These are phyloP conservation scores for Talaromyces adpressus DNA, from an alignment of 495 filamentous ascomycete species.

Conservation along the genomic window DNA sequence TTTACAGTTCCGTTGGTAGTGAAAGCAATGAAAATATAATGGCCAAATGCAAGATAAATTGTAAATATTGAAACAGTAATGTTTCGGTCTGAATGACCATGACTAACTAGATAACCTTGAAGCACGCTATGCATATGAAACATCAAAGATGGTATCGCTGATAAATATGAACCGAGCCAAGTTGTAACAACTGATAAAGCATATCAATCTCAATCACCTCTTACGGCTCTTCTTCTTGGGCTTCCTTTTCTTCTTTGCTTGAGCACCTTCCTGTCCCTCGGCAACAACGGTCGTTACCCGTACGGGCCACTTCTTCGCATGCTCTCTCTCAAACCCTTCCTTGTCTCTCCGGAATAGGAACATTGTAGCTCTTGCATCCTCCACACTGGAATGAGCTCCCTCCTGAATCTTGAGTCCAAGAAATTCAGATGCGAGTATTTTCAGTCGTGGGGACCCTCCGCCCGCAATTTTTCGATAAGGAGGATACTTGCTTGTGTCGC, in stretches of 20 bases:
- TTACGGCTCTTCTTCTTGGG: conserved; percentile 41
- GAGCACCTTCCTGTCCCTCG: conserved; percentile 31
- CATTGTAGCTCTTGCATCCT: conserved; percentile 90
- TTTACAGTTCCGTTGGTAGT: not conserved
- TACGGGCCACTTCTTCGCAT: conserved; percentile 55
- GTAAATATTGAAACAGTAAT: not conserved
- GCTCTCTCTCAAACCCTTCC: conserved; percentile 72
- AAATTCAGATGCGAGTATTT: conserved; percentile 66
- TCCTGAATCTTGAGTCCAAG: conserved; percentile 78
- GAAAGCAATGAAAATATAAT: not conserved
- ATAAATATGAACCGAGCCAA: not conserved
- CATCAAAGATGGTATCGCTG: conserved; percentile 4
- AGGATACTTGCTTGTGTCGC: conserved; percentile 76
- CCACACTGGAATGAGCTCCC: conserved; percentile 67
- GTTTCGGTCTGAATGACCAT: not conserved
- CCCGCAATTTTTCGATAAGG: conserved; percentile 66
- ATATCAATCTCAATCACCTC: conserved; percentile 29
- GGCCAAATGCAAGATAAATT: not conserved
- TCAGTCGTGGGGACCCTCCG: conserved; percentile 72
- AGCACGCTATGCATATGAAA: conserved; percentile 4
- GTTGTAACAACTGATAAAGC: not conserved
- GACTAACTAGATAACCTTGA: not conserved
- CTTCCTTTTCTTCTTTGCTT: conserved; percentile 48
- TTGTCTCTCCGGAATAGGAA: conserved; percentile 75
- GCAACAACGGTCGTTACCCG: conserved; percentile 30